Evolutionary conservation across 345 rosid species (phyloP), one percentile per base, ranked within the genome.

Genomic region (Nephelium lappaceum): DNA sequence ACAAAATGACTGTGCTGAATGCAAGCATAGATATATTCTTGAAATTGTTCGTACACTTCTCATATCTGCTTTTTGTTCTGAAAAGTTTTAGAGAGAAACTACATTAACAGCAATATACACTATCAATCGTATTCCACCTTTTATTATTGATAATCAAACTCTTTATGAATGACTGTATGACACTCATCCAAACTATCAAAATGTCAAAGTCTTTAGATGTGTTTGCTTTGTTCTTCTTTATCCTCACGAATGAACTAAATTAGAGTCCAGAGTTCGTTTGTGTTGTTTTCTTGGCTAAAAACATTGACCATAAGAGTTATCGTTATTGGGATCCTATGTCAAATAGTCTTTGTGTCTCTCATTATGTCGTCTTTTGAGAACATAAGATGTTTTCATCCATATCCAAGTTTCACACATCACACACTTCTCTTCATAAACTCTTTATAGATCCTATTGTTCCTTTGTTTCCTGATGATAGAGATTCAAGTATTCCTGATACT

Each of bases 11-110:
- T 11, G 36, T 5, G 51, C 2, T 0, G 31, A 75, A 51, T 4
- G 36, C 0, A 83, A 79, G 49, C 60, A n/a, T 8, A 24, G 14
- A 0, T 36, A 76, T n/a, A 83, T 83, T 24, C 18, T 79, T 1
- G 31, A 79, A 10, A 57, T 24, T 42, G 7, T 31, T 41, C 6
- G 66, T 41, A 31, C 62, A 3, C 2, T 83, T 23, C 12, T 79
- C 4, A 8, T 83, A 3, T 75, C 27, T 64, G 0, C 31, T 8
- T 11, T 3, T 38, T 58, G 23, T 51, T 64, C 41, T 31, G 3
- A 49, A 67, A 0, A 6, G 2, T 66, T 76, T 39, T 60, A 5
- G 76, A 72, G 73, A 0, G 60, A 79, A 79, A 47, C 47, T 10
- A 61, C 72, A 65, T 70, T 78, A 0, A 58, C n/a, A 19, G 7